A percentile compares a stretch with the other conserved stretches of the same genome.
These are phyloP conservation scores for Xylaria sp. DNA, from an alignment of 2,329 filamentous ascomycete species.

Conservation along the genomic window DNA sequence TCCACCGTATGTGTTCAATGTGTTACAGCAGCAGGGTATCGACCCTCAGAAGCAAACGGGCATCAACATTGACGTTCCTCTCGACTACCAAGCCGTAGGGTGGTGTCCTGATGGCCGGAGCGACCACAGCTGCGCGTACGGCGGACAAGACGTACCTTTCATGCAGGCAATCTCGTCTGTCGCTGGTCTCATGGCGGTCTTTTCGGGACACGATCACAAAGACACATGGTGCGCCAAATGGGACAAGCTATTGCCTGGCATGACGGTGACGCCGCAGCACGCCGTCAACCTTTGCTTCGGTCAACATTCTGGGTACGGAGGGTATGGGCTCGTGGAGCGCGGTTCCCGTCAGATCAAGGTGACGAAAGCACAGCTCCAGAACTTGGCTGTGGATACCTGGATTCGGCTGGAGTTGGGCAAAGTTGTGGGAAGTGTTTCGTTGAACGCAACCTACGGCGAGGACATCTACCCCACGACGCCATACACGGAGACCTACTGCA, in stretches of 20 bases:
- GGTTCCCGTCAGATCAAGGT: slow-evolving; percentile 61
- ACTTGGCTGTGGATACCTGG: slow-evolving; percentile 57
- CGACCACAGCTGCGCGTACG: slow-evolving; percentile 44
- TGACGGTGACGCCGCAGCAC: slow-evolving; percentile 41
- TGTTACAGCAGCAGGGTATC: slow-evolving; percentile 43
- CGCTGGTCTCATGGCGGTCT: slow-evolving; percentile 58
- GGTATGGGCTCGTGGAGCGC: slow-evolving; percentile 66
- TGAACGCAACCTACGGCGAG: slow-evolving; percentile 62
- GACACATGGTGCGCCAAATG: slow-evolving; percentile 61
- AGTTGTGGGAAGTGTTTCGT: slow-evolving; percentile 52
- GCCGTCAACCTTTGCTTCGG: slow-evolving; percentile 56
- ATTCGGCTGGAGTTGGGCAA: slow-evolving; percentile 61
- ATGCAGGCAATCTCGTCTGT: slow-evolving; percentile 63
- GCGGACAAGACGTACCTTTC: slow-evolving; percentile 60
- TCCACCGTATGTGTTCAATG: slow-evolving; percentile 46
- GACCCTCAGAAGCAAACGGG: slow-evolving; percentile 45
- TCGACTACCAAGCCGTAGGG: slow-evolving; percentile 47
- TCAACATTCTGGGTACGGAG: slow-evolving; percentile 70
- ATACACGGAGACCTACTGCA: slow-evolving; percentile 37
- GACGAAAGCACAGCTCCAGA: slow-evolving; percentile 43
- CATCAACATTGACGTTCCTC: slow-evolving; percentile 48
- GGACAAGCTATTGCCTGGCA: slow-evolving; percentile 37
- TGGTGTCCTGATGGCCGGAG: slow-evolving; percentile 47
- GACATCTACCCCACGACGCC: slow-evolving; percentile 55
- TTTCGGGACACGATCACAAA: slow-evolving; percentile 69